phyloP scores from a whole-genome alignment of 164 flowering plant genomes.

The Stephania cephalantha region DNA sequence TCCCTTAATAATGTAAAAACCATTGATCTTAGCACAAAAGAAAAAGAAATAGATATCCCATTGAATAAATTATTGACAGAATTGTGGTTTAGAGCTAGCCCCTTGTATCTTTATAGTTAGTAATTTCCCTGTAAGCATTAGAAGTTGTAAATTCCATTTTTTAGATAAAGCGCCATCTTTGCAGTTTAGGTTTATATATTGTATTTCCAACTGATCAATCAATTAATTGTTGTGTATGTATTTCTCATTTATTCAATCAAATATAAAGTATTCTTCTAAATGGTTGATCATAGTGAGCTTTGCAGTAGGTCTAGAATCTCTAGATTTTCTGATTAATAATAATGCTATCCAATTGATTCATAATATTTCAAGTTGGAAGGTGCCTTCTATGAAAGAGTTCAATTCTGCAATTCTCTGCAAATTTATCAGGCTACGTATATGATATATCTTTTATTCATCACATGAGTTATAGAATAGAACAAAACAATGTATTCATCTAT shows the following conservation, averaged over 20 bases:
- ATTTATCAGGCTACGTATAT: no score
- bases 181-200: neutral
- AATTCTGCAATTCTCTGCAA: no score
- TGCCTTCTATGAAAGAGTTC: no score
- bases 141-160: neutral
- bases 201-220: neutral
- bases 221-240: neutral
- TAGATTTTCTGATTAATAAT: no score
- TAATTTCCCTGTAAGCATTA: neutral
- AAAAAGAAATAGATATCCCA: no score
- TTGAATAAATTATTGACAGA: neutral
- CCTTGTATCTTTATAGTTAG: neutral
- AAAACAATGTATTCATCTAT: no score
- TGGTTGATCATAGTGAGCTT: neutral
- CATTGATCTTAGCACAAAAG: neutral
- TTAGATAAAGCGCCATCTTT: neutral
- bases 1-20: constrained; percentile 2
- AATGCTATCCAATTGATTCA: no score
- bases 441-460: no score
- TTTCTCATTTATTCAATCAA: neutral
- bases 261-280: neutral
- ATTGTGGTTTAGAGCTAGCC: neutral
- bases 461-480: no score
- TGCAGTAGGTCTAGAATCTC: no score
- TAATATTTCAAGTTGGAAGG: no score